Base-by-base conservation (phyloP, 371 early-diverging fungal genomes). In the Rhizopus sp. region DNA sequence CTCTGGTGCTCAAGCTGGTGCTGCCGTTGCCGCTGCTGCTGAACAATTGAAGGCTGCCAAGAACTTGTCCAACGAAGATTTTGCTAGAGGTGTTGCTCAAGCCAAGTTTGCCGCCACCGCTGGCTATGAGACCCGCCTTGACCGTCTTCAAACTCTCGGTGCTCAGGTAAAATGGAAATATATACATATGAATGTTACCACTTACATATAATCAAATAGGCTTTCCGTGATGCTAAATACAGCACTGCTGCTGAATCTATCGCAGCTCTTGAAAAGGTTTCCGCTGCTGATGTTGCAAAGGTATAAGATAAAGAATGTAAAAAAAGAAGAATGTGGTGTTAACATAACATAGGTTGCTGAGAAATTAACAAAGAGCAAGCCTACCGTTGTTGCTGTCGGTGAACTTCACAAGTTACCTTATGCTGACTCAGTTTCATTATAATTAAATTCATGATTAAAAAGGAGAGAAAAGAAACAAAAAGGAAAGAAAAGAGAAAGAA, bases 51-150 rank as follows among this genome's bases (percentile, higher is more conserved):
- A 87, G 70, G 81, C 87, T 52, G 69, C 81, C 55, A 69, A 70
- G 60, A 66, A 78, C 33, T 59, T 88, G 37, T 77, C 85, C 55
- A 85, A 76, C 35, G 88, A 86, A 4, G 89, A 82, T 32, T 79
- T 94, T 52, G 73, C 82, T 63, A 83, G 91, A 53, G 98, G 93
- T 16, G 84, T 92, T 72, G 91, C 94, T 59, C 86, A 88, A 60
- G 93, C 95, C 68, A 87, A 88, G 72, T 85, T 91, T 60, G 91
- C 91, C 63, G 73, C 83, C 34, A 90, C 91, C 47, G 71, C 84
- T 50, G 69, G 77, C 35, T 68, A 77, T 66, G 85, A 84, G 39
- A 82, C 81, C 59, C 86, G 89, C 53, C 79, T 80, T 53, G 82
- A 85, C 41, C 79, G 74, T 64, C 64, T 72, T 48, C 73, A 78